These are phyloP conservation scores for Eucommia ulmoides DNA, from an alignment of 257 asterid species.

Conservation along the genomic window DNA sequence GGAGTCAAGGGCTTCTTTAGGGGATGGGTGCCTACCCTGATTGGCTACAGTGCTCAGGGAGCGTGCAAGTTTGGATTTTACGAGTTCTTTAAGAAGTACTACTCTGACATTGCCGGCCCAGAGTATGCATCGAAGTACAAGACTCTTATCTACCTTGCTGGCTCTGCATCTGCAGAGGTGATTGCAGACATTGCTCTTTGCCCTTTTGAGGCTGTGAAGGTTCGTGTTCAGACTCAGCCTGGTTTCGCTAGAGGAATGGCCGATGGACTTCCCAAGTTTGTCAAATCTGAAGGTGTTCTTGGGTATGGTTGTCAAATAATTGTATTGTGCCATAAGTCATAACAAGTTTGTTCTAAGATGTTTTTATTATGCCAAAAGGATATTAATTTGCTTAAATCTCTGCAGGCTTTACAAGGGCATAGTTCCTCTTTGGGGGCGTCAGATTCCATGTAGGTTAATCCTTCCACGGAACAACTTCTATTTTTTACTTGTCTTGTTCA, in stretches of 20 bases:
- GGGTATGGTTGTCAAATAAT: constrained; percentile 30
- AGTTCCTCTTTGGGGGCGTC: constrained; percentile 98
- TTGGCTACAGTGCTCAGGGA: constrained; percentile 65
- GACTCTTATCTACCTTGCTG: constrained; percentile 53
- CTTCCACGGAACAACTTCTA: neutral
- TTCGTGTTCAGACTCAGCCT: constrained; percentile 59
- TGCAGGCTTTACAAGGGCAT: constrained; percentile 81
- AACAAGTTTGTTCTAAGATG: neutral
- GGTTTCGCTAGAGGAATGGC: constrained; percentile 47
- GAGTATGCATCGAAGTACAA: constrained; percentile 45
- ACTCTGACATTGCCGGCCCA: constrained; percentile 48
- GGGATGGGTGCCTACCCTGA: constrained; percentile 55
- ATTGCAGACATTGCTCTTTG: constrained; percentile 53
- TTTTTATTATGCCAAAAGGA: too few relatives aligned
- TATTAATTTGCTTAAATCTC: too few relatives aligned
- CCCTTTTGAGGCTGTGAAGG: constrained; percentile 57
- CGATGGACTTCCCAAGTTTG: constrained; percentile 52
- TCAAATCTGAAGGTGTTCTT: constrained; percentile 44
- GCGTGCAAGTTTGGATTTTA: constrained; percentile 62
- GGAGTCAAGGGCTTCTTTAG: constrained; percentile 45
- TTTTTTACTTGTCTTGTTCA: too few relatives aligned
- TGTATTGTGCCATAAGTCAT: neutral
- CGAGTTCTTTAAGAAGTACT: constrained; percentile 53
- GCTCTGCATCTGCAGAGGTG: constrained; percentile 56
- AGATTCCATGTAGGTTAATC: constrained; percentile 68